Conservation (phyloP, 2,329 filamentous ascomycete genomes). For the Fusarium kyushuense region DNA sequence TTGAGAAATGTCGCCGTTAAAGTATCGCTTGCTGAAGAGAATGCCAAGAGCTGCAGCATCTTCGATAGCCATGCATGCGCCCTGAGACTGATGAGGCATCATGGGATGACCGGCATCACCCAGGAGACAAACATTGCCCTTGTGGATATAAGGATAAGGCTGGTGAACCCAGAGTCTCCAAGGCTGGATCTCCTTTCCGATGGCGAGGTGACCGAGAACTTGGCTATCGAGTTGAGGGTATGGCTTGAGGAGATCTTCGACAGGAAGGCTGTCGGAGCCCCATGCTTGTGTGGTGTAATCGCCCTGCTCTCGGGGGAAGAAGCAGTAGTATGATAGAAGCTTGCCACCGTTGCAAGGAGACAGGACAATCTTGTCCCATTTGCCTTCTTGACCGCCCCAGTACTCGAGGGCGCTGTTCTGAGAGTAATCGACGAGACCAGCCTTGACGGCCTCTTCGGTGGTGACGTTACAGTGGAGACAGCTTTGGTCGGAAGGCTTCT, state of each 20-base stretch:
- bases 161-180: constrained; percentile 73
- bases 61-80: constrained; percentile 76
- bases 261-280: constrained; percentile 63
- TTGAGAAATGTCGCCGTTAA: constrained; percentile 61
- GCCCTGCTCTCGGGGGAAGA: constrained; percentile 65
- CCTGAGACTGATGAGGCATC: constrained; percentile 78
- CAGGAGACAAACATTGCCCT: constrained; percentile 66
- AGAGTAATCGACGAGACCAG: constrained; percentile 73
- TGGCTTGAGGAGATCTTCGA: constrained; percentile 70
- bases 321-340: constrained; percentile 77
- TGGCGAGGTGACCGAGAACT: constrained; percentile 67
- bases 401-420: constrained; percentile 72
- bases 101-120: constrained; percentile 77
- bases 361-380: constrained; percentile 77
- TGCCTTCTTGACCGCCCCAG: constrained; percentile 74
- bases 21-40: constrained; percentile 64
- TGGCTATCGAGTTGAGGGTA: constrained; percentile 71
- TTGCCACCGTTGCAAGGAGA: constrained; percentile 75
- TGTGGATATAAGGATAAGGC: constrained; percentile 69
- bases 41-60: constrained; percentile 73
- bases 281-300: constrained; percentile 71
- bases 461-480: constrained; percentile 74
- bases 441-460: constrained; percentile 69
- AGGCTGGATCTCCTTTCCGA: constrained; percentile 72
- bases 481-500: constrained; percentile 68